Conservation (phyloP, 768 basidiomycete genomes). For the Suillus occidentalis region DNA sequence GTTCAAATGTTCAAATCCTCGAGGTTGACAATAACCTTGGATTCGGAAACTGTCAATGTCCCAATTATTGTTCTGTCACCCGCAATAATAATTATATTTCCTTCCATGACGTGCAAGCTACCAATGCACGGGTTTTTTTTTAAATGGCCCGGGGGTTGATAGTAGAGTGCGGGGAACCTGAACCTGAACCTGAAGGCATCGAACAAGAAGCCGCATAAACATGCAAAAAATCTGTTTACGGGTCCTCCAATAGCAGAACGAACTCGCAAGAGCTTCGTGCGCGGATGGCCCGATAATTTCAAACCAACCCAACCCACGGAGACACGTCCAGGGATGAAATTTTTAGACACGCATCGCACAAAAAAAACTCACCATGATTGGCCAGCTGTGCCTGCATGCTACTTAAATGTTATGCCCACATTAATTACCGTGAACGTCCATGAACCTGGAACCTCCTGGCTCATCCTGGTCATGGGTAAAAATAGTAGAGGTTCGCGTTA, state of each 20-base stretch:
- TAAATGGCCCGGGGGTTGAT: no score
- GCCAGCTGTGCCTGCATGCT: background rate
- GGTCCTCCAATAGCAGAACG: background rate
- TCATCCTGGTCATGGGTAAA: background rate
- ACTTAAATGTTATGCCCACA: background rate
- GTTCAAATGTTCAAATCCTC: background rate
- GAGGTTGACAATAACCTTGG: background rate
- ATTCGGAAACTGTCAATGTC: background rate
- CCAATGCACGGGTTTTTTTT: background rate
- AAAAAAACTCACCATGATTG: background rate
- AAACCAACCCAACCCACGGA: background rate
- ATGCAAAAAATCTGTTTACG: background rate
- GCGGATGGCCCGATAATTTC: background rate
- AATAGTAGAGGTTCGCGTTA: background rate
- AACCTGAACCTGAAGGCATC: background rate
- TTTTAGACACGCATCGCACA: background rate
- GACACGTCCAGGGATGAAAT: background rate
- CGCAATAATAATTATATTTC: background rate
- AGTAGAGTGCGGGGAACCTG: conserved; percentile 2
- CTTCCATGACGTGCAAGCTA: background rate
- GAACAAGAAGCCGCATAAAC: background rate
- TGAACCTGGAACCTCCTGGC: background rate
- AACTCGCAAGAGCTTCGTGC: background rate
- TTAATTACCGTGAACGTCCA: conserved; percentile 2
- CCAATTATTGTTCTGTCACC: background rate